Evolutionary conservation across 495 filamentous ascomycete genomes (phyloP).

Genomic region (Chaetomium fimeti): DNA sequence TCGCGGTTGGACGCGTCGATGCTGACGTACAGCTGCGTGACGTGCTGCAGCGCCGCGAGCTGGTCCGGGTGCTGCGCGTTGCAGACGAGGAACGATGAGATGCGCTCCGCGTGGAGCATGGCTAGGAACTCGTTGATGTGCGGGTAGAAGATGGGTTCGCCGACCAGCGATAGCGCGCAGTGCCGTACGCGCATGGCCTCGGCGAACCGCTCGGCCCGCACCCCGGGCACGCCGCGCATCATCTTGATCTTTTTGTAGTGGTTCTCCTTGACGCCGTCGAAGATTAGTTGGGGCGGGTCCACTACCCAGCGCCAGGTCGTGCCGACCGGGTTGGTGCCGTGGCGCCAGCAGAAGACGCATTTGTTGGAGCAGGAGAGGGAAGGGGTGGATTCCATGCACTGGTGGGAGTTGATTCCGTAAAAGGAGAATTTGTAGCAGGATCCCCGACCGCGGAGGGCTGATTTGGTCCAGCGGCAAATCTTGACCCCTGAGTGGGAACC

Average conservation of each 20-base stretch:
- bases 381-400: conserved; percentile 97
- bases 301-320: conserved; percentile 96
- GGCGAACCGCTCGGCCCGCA: conserved; percentile 84
- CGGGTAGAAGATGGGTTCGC: conserved; percentile 97
- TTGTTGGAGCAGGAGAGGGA: conserved; percentile 96
- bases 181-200: conserved; percentile 92
- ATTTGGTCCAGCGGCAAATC: conserved; percentile 98
- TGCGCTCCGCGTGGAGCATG: conserved; percentile 78
- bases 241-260: conserved; percentile 98
- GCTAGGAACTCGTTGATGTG: conserved; percentile 88
- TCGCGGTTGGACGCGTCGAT: conserved; percentile 94
- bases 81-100: conserved; percentile 93
- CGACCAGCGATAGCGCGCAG: conserved; percentile 86
- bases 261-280: conserved; percentile 80
- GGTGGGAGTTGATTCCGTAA: conserved; percentile 91
- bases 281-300: conserved; percentile 84
- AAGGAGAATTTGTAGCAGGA: conserved; percentile 97
- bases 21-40: conserved; percentile 92
- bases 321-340: conserved; percentile 94
- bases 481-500: conserved; percentile 96
- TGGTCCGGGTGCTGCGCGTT: conserved; percentile 98
- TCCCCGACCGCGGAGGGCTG: conserved; percentile 88
- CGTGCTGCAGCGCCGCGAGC: conserved; percentile 71
- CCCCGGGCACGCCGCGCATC: conserved; percentile 89
- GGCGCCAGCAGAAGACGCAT: conserved; percentile 98